phyloP scores from a whole-genome alignment of 139 green algal genomes.

The Chlamydomonas applanata region DNA sequence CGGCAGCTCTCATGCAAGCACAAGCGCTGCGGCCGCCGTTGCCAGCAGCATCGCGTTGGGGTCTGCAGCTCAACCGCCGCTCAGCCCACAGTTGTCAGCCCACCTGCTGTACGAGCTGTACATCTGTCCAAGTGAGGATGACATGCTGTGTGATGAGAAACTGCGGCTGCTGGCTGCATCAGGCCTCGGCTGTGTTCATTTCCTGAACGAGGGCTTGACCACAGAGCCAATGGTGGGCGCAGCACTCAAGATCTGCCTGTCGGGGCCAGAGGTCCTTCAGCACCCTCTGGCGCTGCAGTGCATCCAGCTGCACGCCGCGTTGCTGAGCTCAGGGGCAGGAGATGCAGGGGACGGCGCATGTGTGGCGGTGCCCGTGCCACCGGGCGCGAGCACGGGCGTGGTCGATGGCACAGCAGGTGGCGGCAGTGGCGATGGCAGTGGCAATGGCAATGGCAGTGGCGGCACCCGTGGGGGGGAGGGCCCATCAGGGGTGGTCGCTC shows the following conservation, averaged over 20 bases:
- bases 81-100: background rate
- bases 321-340: background rate
- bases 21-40: background rate
- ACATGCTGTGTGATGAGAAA: conserved; percentile 14
- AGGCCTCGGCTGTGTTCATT: conserved; percentile 25
- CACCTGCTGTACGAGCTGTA: conserved; percentile 27
- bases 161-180: conserved; percentile 23
- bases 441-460: too few species aligned
- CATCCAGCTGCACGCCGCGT: background rate
- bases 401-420: too few species aligned
- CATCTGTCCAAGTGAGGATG: conserved; percentile 16
- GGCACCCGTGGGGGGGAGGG: too few species aligned
- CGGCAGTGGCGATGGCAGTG: too few species aligned
- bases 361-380: background rate
- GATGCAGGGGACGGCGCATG: background rate
- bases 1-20: background rate
- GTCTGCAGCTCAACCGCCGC: background rate
- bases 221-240: conserved; percentile 14
- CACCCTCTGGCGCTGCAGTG: conserved; percentile 9
- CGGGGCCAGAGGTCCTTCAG: background rate
- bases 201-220: conserved; percentile 12
- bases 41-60: background rate
- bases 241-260: conserved; percentile 27
- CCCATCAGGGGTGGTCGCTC: too few species aligned
- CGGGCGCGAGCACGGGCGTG: too few species aligned